A percentile compares a stretch with the other conserved stretches of the same genome.
These are phyloP conservation scores for Cytospora schulzeri DNA, from an alignment of 2,329 filamentous ascomycete genomes.

Conservation along the genomic window DNA sequence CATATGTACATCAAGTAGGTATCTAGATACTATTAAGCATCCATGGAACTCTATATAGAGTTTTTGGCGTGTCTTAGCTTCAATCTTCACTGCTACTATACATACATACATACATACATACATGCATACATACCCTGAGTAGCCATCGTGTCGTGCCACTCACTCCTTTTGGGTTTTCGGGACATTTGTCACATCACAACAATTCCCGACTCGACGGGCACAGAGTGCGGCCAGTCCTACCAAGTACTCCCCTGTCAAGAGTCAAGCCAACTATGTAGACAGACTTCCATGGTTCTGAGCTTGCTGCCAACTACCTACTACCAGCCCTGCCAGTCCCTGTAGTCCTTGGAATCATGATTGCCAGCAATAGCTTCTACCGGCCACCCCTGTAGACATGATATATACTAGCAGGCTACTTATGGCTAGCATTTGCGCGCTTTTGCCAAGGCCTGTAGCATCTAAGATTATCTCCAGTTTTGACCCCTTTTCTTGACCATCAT, in stretches of 20 bases:
- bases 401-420: slow-evolving; percentile 4
- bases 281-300: neutral
- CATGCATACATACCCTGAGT: neutral
- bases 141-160: neutral
- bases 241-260: neutral
- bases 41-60: too few species aligned
- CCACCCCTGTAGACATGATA: slow-evolving; percentile 9
- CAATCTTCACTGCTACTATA: too few species aligned
- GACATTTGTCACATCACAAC: neutral
- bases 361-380: slow-evolving; percentile 5
- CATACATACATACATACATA: neutral
- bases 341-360: slow-evolving; percentile 13
- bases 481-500: slow-evolving; percentile 23
- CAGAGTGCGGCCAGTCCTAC: too few species aligned
- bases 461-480: slow-evolving; percentile 25
- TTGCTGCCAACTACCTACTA: neutral
- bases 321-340: too few species aligned
- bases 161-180: neutral
- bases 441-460: slow-evolving; percentile 8
- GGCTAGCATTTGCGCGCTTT: slow-evolving; percentile 7
- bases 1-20: neutral
- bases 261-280: slow-evolving; percentile 8
- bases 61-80: too few species aligned
- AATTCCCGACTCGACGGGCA: neutral
- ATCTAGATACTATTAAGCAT: too few species aligned